Evolutionary conservation across 495 filamentous ascomycete genomes (phyloP).

Genomic region (Hypoxylon lienhwacheense): DNA sequence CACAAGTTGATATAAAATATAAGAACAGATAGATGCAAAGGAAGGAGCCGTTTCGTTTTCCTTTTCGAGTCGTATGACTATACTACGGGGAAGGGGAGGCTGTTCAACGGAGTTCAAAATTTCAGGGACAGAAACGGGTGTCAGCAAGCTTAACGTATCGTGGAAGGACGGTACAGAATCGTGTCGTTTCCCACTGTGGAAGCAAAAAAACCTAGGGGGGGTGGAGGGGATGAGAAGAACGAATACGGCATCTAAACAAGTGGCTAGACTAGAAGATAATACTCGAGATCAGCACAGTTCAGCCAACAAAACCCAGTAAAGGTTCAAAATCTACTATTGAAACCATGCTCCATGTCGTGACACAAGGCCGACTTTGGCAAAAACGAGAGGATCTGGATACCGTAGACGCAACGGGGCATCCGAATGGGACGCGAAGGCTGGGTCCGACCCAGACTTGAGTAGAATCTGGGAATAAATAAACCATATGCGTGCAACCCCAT

Average conservation of each 20-base stretch:
- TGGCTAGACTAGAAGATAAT: conserved; percentile 35
- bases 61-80: conserved; percentile 11
- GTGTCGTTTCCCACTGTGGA: conserved; percentile 21
- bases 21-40: conserved; percentile 11
- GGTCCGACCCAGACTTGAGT: conserved; percentile 18
- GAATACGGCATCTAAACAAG: conserved; percentile 21
- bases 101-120: conserved; percentile 32
- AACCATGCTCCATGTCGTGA: conserved; percentile 22
- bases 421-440: conserved; percentile 19
- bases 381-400: conserved; percentile 8
- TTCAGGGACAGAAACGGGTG: conserved; percentile 16
- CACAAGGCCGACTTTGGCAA: conserved; percentile 26
- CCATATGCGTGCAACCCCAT: conserved; percentile 32
- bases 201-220: too few species aligned
- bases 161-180: conserved; percentile 18
- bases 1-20: conserved; percentile 21
- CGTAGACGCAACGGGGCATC: conserved; percentile 11
- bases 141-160: conserved; percentile 15
- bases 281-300: conserved; percentile 20
- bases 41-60: conserved; percentile 9
- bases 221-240: conserved; percentile 12
- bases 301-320: conserved; percentile 25
- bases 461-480: conserved; percentile 32
- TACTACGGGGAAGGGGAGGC: conserved; percentile 10
- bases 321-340: conserved; percentile 10